Evolutionary conservation across 495 filamentous ascomycete genomes (phyloP), one percentile per base, ranked within the genome.

Genomic region (Niebla homalea): DNA sequence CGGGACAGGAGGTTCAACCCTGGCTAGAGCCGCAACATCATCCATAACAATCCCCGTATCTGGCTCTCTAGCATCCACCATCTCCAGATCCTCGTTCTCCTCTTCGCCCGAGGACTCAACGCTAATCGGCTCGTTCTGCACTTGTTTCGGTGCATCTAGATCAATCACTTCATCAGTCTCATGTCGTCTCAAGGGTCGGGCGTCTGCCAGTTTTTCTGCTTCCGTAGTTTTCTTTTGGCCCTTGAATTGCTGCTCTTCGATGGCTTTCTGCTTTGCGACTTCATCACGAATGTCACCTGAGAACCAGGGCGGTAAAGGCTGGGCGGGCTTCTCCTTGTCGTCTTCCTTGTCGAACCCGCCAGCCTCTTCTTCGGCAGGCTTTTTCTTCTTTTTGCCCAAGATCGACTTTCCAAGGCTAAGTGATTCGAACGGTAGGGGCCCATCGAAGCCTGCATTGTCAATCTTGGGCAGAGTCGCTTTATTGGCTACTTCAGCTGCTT

Each of bases 301-400:
- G 58, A 98, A 85, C 92, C 92, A 98, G 4, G 92, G 90, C 1
- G 92, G 92, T 26, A 96, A 61, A 12, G 82, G 80, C 36, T 70
- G 70, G 0, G 75, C 64, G 4, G 52, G 36, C 39, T 74, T 67
- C 51, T 83, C 74, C 19, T 75, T 64, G 18, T 71, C 56, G 10
- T 61, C 39, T 22, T 74, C 70, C 54, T 73, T 76, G 36, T 79
- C 67, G 62, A 90, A 93, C 0, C 88, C 87, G 8, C 86, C 87
- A 19, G 76, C 76, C 45, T 73, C 56, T 5, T 77, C 74, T 12
- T 80, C 80, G 15, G 60, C 39, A 40, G 56, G 35, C 51, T 65
- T 50, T 38, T 65, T 51, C 57, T 66, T 71, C 59, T 74, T 80
- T 57, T 65, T 72, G 19, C 65, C 66, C 46, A 78, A 73, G 15